Base-by-base conservation (phyloP, 192 early-diverging fungal genomes). In the Mycoemilia scoparia region DNA sequence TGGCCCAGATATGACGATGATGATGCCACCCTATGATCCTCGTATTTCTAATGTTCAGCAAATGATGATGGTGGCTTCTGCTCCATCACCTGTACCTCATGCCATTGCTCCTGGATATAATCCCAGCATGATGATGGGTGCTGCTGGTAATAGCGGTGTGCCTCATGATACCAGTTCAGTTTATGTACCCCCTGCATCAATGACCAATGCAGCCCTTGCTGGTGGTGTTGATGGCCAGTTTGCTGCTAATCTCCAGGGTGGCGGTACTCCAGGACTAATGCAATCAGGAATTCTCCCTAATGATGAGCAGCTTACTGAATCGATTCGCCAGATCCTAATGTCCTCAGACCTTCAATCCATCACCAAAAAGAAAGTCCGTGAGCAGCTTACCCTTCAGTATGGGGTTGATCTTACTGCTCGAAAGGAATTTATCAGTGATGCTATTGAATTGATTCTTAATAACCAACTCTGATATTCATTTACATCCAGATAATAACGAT, bases 281-380 rank as follows among this genome's bases (percentile, higher is more conserved):
- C 15, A 36, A 46, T 14, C 22, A 27, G 26, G 36, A 49, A 11
- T 30, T 36, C 10, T 17, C 33, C 1, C 5, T 18, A 32, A 11
- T 1, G 80, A 90, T 46, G 64, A 69, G 3, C 76, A 79, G 25
- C 57, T 90, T 11, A 38, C 72, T 10, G 33, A 45, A 8, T 61
- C 74, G 45, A 72, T 87, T 22, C 66, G 70, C 16, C 55, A 64
- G 15, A 69, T 87, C 12, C 48, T 91, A 24, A 53, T 62, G 16
- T 64, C 63, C 2, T 65, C 77, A 8, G 78, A 86, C 43, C 47
- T 87, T 51, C 66, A 68, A 43, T 49, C 61, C 2, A 54, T 86
- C 30, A 84, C 84, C 17, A 85, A 85, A 63, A 77, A 77, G 42
- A 76, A 80, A 54, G 76, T 91, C 31, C 70, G 82, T 10, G 77